phyloP scores from a whole-genome alignment of 768 basidiomycete species.

The Lentinus brumalis region DNA sequence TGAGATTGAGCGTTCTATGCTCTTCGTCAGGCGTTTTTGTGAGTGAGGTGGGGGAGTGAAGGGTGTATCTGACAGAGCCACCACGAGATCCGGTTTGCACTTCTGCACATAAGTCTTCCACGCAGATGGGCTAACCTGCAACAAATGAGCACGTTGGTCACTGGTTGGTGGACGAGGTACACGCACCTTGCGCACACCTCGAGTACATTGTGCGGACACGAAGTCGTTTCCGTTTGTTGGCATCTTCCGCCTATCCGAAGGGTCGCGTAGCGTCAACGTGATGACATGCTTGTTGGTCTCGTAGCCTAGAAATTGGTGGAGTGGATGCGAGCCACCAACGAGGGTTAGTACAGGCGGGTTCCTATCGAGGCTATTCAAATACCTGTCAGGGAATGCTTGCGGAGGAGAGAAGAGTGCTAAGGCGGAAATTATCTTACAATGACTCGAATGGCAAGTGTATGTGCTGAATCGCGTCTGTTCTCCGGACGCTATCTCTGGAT shows the following conservation, averaged over 20 bases:
- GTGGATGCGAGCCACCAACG: conserved; percentile 49
- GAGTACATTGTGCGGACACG: conserved; percentile 57
- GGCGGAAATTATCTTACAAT: conserved; percentile 56
- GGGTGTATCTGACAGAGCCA: conserved; percentile 72
- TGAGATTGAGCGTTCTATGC: conserved; percentile 63
- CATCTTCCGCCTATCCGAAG: conserved; percentile 63
- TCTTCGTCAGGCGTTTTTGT: conserved; percentile 77
- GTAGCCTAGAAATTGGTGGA: conserved; percentile 72
- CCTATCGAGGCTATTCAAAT: conserved; percentile 57
- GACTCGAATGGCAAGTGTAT: conserved; percentile 76
- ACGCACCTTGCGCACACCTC: conserved; percentile 72
- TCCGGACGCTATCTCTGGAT: conserved; percentile 57
- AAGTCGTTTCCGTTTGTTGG: conserved; percentile 68
- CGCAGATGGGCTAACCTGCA: conserved; percentile 53
- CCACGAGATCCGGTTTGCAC: conserved; percentile 67
- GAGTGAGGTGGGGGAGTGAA: conserved; percentile 67
- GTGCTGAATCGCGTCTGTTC: conserved; percentile 56
- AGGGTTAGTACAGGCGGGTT: conserved; percentile 67
- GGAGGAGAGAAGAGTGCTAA: background rate
- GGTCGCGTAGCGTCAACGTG: conserved; percentile 66
- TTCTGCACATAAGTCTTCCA: conserved; percentile 57
- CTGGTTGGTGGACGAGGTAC: background rate
- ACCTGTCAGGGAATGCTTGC: background rate
- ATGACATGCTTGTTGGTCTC: conserved; percentile 48
- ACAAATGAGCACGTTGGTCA: background rate